Conservation (phyloP, 1,139 yeast species). For the Lodderomyces beijingensis region DNA sequence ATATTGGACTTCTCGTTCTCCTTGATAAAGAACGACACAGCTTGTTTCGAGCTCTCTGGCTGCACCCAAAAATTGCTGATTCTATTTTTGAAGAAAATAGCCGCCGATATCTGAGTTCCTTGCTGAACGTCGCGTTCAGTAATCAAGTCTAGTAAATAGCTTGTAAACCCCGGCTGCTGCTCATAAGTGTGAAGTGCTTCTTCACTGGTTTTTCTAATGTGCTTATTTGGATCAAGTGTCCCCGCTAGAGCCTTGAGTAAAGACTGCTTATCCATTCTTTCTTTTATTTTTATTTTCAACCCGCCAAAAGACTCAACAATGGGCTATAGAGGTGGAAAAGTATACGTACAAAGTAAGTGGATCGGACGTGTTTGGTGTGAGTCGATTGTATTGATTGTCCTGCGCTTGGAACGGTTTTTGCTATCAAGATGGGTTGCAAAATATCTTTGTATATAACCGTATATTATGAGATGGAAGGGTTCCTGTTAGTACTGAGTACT, state of each 20-base stretch:
- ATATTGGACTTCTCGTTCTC: slow-evolving; percentile 48
- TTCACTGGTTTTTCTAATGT: slow-evolving; percentile 40
- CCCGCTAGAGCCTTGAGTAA: slow-evolving; percentile 40
- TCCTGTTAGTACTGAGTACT: no score
- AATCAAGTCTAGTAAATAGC: slow-evolving; percentile 51
- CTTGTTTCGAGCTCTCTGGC: slow-evolving; percentile 37
- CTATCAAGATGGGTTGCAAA: no score
- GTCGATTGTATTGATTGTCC: no score
- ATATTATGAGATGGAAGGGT: no score
- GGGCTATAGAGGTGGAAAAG: no score
- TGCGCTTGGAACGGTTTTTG: no score
- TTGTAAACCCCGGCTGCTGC: slow-evolving; percentile 54
- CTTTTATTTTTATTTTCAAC: no score
- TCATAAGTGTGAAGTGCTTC: slow-evolving; percentile 37
- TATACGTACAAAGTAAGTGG: no score
- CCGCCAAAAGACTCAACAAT: no score
- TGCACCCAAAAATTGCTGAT: slow-evolving; percentile 53
- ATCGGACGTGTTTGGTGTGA: no score
- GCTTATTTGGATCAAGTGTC: slow-evolving; percentile 38
- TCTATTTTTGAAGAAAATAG: slow-evolving; percentile 66
- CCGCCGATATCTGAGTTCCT: slow-evolving; percentile 56
- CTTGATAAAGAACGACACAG: slow-evolving; percentile 28
- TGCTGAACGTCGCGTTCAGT: slow-evolving; percentile 41
- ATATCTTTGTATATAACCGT: no score
- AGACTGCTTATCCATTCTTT: slow-evolving; percentile 40